Percentiles rank a stretch among this genome's conserved stretches.
These are phyloP conservation scores for Polytrichum commune DNA, from an alignment of 225 moss, liverwort and hornwort species.

Conservation along the genomic window DNA sequence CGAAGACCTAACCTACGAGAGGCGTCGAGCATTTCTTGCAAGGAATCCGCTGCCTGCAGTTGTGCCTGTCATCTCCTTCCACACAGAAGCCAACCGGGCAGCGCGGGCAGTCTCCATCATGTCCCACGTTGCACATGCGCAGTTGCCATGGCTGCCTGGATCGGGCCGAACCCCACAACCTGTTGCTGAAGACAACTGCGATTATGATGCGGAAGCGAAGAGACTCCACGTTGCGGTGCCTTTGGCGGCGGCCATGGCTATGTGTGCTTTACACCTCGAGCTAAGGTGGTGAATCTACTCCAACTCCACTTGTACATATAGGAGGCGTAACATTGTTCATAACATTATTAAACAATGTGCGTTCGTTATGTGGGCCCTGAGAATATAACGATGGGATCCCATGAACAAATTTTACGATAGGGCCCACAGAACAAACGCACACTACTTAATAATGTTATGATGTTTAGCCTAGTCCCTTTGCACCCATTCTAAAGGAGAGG, in stretches of 20 bases:
- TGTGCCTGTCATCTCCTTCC: conserved; percentile 85
- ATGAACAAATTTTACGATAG: too few species aligned
- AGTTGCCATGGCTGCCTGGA: conserved; percentile 82
- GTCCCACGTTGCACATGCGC: conserved; percentile 92
- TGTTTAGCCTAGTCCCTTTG: too few species aligned
- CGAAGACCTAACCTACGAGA: conserved; percentile 94
- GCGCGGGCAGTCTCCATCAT: conserved; percentile 79
- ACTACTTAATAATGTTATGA: too few species aligned
- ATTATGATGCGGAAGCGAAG: conserved; percentile 41
- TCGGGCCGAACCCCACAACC: conserved; percentile 9
- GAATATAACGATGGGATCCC: too few species aligned
- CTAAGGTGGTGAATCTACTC: conserved; percentile 18
- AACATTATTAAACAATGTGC: too few species aligned
- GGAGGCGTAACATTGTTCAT: too few species aligned
- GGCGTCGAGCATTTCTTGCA: conserved; percentile 65
- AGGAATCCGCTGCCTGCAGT: conserved; percentile 70
- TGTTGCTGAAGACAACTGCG: conserved; percentile 5
- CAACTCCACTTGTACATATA: too few species aligned
- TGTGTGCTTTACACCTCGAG: conserved; percentile 89
- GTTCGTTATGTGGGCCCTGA: too few species aligned
- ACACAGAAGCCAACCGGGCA: conserved; percentile 86
- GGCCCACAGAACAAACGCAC: too few species aligned
- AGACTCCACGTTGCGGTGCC: conserved; percentile 71
- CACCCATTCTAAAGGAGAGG: too few species aligned
- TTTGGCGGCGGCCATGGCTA: conserved; percentile 86